Percentiles rank a stretch among this genome's conserved stretches.
These are phyloP conservation scores for Albugo laibachii DNA, from an alignment of 352 stramenopile genomes.

Conservation along the genomic window DNA sequence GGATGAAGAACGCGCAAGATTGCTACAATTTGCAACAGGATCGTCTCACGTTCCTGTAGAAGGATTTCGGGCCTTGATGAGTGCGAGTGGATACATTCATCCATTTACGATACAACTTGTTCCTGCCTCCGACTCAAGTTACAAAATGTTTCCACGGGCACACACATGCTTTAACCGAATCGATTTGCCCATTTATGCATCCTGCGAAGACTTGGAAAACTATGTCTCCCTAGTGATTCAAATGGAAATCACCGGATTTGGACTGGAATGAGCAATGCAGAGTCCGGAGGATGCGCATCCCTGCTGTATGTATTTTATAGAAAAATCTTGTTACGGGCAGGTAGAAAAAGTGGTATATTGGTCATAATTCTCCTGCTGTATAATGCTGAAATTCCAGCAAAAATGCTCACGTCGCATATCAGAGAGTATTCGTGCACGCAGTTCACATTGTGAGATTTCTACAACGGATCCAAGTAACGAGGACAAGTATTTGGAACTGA, in stretches of 20 bases:
- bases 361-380: too few relatives aligned
- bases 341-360: too few relatives aligned
- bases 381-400: too few relatives aligned
- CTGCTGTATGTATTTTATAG: too few relatives aligned
- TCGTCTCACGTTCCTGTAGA: conserved; percentile 87
- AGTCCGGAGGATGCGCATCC: too few relatives aligned
- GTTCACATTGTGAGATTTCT: too few relatives aligned
- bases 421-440: too few relatives aligned
- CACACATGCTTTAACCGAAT: conserved; percentile 83
- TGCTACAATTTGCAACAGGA: conserved; percentile 96
- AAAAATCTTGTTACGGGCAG: too few relatives aligned
- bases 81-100: conserved; percentile 61
- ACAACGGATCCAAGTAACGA: conserved; percentile 4
- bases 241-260: conserved; percentile 83
- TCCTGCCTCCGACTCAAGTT: conserved; percentile 7
- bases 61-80: conserved; percentile 60
- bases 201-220: conserved; percentile 68
- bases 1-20: conserved; percentile 84
- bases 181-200: conserved; percentile 60
- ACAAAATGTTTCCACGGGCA: conserved; percentile 37
- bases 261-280: conserved; percentile 10
- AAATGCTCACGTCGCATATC: too few relatives aligned
- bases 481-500: conserved; percentile 57
- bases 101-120: conserved; percentile 63
- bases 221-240: conserved; percentile 68